Base-by-base conservation (phyloP, 2,329 filamentous ascomycete species). In the Trichophyton mentagrophytes region DNA sequence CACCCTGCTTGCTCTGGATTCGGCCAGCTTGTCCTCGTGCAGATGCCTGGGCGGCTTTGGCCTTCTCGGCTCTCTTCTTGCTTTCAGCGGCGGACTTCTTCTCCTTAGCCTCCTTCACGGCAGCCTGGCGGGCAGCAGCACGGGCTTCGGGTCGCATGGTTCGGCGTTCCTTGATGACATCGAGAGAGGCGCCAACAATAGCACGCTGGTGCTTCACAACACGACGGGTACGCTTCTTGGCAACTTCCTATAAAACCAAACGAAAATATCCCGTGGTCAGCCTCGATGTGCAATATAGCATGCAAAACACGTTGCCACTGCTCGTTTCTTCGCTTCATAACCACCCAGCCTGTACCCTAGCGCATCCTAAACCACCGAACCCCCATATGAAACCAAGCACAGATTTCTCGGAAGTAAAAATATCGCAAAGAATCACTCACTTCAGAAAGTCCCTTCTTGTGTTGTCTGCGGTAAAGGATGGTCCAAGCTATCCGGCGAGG, bases 401-500 rank as follows among this genome's bases (percentile, higher is more conserved):
- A 11, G 11, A 6, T 22, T 25, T 15, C 9, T 22, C 46, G 13
- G 11, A 13, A 49, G 25, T 13, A 25, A 27, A 30, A 55, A 20
- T 20, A 25, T 33, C 30, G 20, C 44, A 40, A 40, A 56, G 13
- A 38, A 60, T 64, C 59, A 78, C 88, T 82, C 87, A 97, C 93
- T 91, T 99, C 93, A 85, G 92, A 95, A 82, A 97, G 95, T 87
- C 93, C 93, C 90, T 99, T 99, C 85, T 91, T 93, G 88, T 96
- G 92, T 83, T 95, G 89, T 81, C 92, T 89, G 79, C 93, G 87
- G 89, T 89, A 99, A 68, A 99, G 89, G 73, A 91, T 87, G 70
- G 93, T 99, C 93, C 93, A 99, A 71, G 92, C 87, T 80, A 99
- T 97, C 78, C 92, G 90, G 80, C 93, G 92, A 78, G 93, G 93